These are phyloP conservation scores for Citrus glauca DNA, from an alignment of 345 rosid species.

Conservation along the genomic window DNA sequence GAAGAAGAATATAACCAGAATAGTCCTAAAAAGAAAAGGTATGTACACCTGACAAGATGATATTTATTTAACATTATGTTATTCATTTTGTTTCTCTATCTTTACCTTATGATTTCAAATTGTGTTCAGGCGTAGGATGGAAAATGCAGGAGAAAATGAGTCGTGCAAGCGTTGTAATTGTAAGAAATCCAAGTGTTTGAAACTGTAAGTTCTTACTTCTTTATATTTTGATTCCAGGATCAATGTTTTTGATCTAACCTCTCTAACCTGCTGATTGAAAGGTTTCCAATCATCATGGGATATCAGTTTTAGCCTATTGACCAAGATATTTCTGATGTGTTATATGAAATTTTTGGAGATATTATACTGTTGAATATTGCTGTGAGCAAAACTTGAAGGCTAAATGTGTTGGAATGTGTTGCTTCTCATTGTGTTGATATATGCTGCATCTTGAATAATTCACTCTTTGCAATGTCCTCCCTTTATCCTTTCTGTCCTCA, in stretches of 20 bases:
- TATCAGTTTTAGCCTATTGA: background rate
- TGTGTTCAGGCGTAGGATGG: conserved; percentile 57
- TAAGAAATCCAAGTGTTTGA: conserved; percentile 91
- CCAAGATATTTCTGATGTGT: background rate
- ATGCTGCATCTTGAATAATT: background rate
- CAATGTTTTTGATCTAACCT: background rate
- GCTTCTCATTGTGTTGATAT: background rate
- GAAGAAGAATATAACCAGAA: conserved; percentile 55
- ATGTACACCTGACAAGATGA: conserved; percentile 12
- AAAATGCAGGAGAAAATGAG: conserved; percentile 56
- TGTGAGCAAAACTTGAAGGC: background rate
- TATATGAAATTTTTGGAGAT: background rate
- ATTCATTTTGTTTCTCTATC: background rate
- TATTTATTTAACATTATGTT: background rate
- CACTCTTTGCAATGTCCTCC: background rate
- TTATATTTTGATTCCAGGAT: background rate
- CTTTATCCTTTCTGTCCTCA: background rate
- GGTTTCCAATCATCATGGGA: background rate
- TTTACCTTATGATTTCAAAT: conserved; percentile 3
- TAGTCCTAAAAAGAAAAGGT: conserved; percentile 89
- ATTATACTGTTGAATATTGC: background rate
- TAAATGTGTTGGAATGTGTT: background rate
- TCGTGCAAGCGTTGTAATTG: conserved; percentile 95
- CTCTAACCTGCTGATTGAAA: background rate
- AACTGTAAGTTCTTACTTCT: conserved; percentile 65